A percentile compares a stretch with the other conserved stretches of the same genome.
Conservation (phyloP, 768 basidiomycete species). For the Amanita phalloides region DNA sequence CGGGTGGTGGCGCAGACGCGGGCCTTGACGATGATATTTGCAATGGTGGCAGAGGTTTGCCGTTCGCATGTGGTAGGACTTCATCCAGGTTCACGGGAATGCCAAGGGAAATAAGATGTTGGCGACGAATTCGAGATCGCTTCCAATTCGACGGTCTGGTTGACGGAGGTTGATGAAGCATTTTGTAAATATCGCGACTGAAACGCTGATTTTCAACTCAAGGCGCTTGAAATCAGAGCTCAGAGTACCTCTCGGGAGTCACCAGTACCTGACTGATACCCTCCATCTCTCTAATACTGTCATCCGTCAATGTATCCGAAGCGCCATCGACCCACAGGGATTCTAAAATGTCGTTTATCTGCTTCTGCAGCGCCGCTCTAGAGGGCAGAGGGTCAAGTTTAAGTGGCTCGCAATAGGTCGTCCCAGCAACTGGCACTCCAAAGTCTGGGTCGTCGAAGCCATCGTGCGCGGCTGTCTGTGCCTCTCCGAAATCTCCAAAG, state of each 20-base stretch:
- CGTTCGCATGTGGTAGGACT: constrained; percentile 58
- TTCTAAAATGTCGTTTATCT: constrained; percentile 54
- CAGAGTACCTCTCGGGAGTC: constrained; percentile 58
- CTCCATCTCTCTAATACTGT: constrained; percentile 68
- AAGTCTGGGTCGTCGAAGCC: constrained; percentile 28
- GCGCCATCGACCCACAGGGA: constrained; percentile 48
- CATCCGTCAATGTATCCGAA: constrained; percentile 45
- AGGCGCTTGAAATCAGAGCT: constrained; percentile 3
- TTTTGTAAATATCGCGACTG: constrained; percentile 74
- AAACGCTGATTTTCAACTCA: constrained; percentile 10
- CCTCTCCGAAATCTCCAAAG: constrained; percentile 82
- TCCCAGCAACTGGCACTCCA: constrained; percentile 28
- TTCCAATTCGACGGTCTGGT: constrained; percentile 91
- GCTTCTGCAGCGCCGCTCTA: constrained; percentile 40
- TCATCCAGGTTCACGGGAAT: constrained; percentile 95
- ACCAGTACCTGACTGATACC: constrained; percentile 74
- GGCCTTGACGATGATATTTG: constrained; percentile 71
- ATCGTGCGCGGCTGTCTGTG: constrained; percentile 20
- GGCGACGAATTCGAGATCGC: constrained; percentile 80
- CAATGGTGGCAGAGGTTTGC: constrained; percentile 64
- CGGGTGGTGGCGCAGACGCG: constrained; percentile 67
- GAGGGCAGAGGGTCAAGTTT: constrained; percentile 55
- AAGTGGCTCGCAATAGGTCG: constrained; percentile 53
- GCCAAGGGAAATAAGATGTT: constrained; percentile 85
- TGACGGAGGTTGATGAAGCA: constrained; percentile 60